Evolutionary conservation across 2,329 filamentous ascomycete genomes (phyloP), one percentile per base, ranked within the genome.

Genomic region (Trichophaea hybrida): DNA sequence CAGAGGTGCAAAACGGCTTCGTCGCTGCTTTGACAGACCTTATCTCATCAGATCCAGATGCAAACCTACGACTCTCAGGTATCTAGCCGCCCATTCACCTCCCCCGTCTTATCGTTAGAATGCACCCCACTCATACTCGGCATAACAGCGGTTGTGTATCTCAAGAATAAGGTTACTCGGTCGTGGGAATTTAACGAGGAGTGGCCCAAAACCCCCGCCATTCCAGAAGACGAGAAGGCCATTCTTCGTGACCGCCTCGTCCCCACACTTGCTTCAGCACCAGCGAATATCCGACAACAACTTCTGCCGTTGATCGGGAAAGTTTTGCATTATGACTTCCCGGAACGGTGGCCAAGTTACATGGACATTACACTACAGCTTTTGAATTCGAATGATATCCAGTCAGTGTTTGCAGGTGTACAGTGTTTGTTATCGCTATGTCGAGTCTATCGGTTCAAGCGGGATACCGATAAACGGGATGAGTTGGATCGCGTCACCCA

Each of bases 401-500:
- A 82, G 58, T 91, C 88, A 0, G 89, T 97, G 56, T 89, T 95
- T 68, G 90, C 93, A 6, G 93, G 93, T 48, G 77, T 97, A 66
- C 91, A 97, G 74, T 97, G 93, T 71, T 77, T 98, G 67, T 78
- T 97, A 65, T 89, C 91, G 57, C 90, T 97, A 69, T 97, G 91
- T 78, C 85, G 90, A 61, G 89, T 94, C 59, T 98, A 96, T 75
- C 79, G 93, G 64, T 97, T 95, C 77, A 96, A 95, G 77, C 80
- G 82, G 52, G 87, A 88, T 51, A 87, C 87, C 70, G 84, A 83
- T 60, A 80, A 78, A 70, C 79, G 90, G 70, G 79, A 80, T 54
- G 89, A 97, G 71, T 94, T 98, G 69, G 90, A 96, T 73, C 89
- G 88, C 74, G 95, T 98, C 68, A 86, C 97, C 63, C 86, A 89